Base-by-base conservation (phyloP, 1,284 basidiomycete genomes). In the Porodaedalea pini region DNA sequence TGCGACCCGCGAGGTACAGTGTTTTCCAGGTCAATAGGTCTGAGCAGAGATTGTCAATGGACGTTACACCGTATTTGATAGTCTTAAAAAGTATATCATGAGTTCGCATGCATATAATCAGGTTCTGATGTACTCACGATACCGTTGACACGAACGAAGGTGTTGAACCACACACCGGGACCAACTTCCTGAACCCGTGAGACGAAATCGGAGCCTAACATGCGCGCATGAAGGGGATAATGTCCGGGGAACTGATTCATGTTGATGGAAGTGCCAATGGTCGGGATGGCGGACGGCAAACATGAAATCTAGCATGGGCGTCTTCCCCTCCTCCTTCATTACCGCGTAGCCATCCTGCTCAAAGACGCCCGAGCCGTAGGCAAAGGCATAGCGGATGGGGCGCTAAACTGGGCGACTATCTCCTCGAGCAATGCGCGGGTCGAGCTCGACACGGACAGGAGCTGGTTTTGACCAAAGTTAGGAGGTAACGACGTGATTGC, bases 11-110 rank as follows among this genome's bases (percentile, higher is more conserved):
- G 45, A 98, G 84, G 72, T 99, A 99, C 6, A 99, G 81, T 17
- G 92, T 86, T 44, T 86, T 82, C 96, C 97, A 99, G 66, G 93
- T 90, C 41, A 95, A 78, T 40, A 99, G 76, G 69, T 99, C 97
- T 0, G 85, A 80, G 64, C 90, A 93, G 29, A 99, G 80, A 57
- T 87, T 88, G 65, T 96, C 91, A 6, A 97, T 82, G 0, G 92
- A 93, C 32, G 96, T 94, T 25, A 98, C 87, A n/a, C 96, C 96
- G 70, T 99, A 99, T 74, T 99, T 99, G 74, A 98, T 90, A 51
- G 82, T 86, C 90, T 97, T 67, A 11, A 51, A 17, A 41, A 29
- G 52, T 59, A 65, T 51, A 31, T 39, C 17, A 52, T 39, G 41
- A 62, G 43, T 25, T 45, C 56, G 36, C 53, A 44, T 45, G 39